Conservation (phyloP, 2,329 filamentous ascomycete species). For the Aspergillus awamori region DNA sequence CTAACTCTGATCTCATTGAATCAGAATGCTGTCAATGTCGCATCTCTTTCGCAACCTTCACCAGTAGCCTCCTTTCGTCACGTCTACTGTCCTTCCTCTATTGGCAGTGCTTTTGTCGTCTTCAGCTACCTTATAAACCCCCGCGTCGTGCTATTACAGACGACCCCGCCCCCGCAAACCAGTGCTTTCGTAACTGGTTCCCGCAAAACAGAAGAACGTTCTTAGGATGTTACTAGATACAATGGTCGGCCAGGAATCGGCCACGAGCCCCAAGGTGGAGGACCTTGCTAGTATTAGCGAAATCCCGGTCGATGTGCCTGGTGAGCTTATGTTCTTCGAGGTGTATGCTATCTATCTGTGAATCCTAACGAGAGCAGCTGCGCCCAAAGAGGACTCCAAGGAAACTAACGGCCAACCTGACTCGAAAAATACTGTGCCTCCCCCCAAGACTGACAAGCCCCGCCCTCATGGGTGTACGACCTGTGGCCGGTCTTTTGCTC, state of each 20-base stretch:
- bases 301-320: constrained; percentile 40
- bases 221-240: constrained; percentile 40
- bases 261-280: constrained; percentile 39
- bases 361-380: constrained; percentile 27
- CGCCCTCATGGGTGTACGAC: constrained; percentile 91
- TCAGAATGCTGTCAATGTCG: constrained; percentile 16
- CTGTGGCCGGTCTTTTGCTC: constrained; percentile 88
- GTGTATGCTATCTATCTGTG: constrained; percentile 13
- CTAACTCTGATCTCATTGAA: constrained; percentile 16
- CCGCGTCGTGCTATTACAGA: neutral
- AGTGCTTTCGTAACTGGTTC: constrained; percentile 5
- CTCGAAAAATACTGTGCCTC: constrained; percentile 54
- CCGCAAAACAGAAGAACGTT: neutral
- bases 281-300: constrained; percentile 48
- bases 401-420: constrained; percentile 30
- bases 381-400: constrained; percentile 33
- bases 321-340: constrained; percentile 35
- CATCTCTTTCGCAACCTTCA: constrained; percentile 3
- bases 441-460: constrained; percentile 95
- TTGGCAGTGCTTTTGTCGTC: neutral
- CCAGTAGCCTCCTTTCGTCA: neutral
- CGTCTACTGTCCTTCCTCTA: neutral
- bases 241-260: constrained; percentile 42
- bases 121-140: neutral
- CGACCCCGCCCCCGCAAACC: neutral